Evolutionary conservation across 2,329 filamentous ascomycete species (phyloP).

Genomic region (Davidsoniella australis): DNA sequence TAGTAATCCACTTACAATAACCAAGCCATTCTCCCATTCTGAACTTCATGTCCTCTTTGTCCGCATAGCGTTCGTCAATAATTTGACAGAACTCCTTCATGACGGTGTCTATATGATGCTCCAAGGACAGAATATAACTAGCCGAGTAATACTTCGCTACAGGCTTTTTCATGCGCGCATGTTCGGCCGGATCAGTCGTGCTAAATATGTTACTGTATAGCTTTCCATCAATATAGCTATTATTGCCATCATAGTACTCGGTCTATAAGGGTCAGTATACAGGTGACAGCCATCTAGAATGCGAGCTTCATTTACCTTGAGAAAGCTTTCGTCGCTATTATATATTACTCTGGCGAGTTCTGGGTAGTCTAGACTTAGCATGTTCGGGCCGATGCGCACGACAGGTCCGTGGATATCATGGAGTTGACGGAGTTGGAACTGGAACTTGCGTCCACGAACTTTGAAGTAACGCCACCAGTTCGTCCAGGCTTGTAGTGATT

Average conservation of each 20-base stretch:
- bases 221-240: too few relatives aligned
- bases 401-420: slow-evolving; percentile 24
- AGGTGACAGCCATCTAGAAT: too few relatives aligned
- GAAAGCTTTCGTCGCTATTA: slow-evolving; percentile 19
- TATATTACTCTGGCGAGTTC: slow-evolving; percentile 23
- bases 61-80: too few relatives aligned
- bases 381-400: slow-evolving; percentile 25
- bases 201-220: too few relatives aligned
- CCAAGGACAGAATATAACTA: slow-evolving; percentile 4
- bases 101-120: slow-evolving; percentile 5
- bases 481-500: too few relatives aligned
- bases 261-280: too few relatives aligned
- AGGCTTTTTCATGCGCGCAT: slow-evolving; percentile 14
- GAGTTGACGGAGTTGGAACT: slow-evolving; percentile 18
- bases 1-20: too few relatives aligned
- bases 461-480: too few relatives aligned
- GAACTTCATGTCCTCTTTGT: too few relatives aligned
- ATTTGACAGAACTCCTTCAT: not conserved
- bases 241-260: too few relatives aligned
- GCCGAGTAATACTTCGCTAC: slow-evolving; percentile 6
- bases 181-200: not conserved
- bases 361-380: slow-evolving; percentile 22
- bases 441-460: slow-evolving; percentile 16
- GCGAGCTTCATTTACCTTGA: not conserved
- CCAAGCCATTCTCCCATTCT: too few relatives aligned